Percentiles rank a stretch among this genome's conserved stretches.
Evolutionary conservation across 805 yeast genomes (phyloP).

Genomic region (Starmerella kuoi): DNA sequence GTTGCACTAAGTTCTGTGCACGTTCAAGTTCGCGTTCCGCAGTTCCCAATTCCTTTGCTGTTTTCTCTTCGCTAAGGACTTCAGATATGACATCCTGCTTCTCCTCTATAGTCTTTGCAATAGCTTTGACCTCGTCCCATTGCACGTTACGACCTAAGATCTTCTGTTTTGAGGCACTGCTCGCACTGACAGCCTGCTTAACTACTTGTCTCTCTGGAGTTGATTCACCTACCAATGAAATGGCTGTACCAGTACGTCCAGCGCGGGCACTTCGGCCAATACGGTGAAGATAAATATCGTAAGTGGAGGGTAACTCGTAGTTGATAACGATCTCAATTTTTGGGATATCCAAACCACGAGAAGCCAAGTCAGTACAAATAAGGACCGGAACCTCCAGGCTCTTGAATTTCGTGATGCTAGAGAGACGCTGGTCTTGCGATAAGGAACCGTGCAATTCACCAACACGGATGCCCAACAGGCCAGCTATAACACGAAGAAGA

Average conservation of each 20-base stretch:
- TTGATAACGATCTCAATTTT: constrained; percentile 90
- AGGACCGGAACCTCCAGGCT: constrained; percentile 72
- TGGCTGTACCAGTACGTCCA: constrained; percentile 87
- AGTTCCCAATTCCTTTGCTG: constrained; percentile 68
- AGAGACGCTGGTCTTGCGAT: constrained; percentile 82
- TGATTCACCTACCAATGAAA: constrained; percentile 87
- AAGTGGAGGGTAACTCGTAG: constrained; percentile 88
- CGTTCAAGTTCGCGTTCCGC: constrained; percentile 87
- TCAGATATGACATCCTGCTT: constrained; percentile 57
- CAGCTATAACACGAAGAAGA: constrained; percentile 68
- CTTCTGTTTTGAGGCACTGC: constrained; percentile 39
- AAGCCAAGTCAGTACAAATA: constrained; percentile 94
- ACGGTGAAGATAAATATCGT: constrained; percentile 88
- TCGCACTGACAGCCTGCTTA: constrained; percentile 58
- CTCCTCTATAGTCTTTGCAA: constrained; percentile 47
- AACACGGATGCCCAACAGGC: constrained; percentile 64
- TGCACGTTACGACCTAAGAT: constrained; percentile 78
- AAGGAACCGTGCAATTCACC: constrained; percentile 71
- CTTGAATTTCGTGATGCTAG: constrained; percentile 71
- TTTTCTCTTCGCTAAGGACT: constrained; percentile 74
- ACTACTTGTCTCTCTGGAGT: constrained; percentile 80
- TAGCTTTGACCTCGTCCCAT: constrained; percentile 69
- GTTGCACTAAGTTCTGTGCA: constrained; percentile 73
- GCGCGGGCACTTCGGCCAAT: constrained; percentile 99
- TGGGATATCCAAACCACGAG: constrained; percentile 98